phyloP scores from a whole-genome alignment of 257 asterid species.

The Salvia rosmarinus region DNA sequence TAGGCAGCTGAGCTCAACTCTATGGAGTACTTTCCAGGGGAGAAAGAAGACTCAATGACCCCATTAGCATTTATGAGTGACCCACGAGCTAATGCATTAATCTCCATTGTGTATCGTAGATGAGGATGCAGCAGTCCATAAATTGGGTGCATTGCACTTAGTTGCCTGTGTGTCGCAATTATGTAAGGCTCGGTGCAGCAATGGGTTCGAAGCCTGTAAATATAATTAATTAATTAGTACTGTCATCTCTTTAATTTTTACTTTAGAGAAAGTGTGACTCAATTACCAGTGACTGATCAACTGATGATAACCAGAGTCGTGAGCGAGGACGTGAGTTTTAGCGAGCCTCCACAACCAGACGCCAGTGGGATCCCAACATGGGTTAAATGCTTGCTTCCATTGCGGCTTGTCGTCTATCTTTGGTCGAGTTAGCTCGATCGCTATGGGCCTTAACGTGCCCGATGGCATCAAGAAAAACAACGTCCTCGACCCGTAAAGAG shows the following conservation, averaged over 20 bases:
- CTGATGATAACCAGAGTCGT: slow-evolving; percentile 79
- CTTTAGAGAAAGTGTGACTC: not conserved
- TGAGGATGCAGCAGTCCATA: slow-evolving; percentile 70
- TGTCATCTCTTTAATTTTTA: no score
- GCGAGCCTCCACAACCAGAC: slow-evolving; percentile 84
- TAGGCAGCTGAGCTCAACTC: slow-evolving; percentile 71
- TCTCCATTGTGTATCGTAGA: slow-evolving; percentile 88
- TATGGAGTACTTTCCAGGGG: slow-evolving; percentile 56
- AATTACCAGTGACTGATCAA: slow-evolving; percentile 74
- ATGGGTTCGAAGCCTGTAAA: slow-evolving; percentile 78
- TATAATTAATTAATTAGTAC: not conserved
- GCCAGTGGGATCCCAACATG: slow-evolving; percentile 57
- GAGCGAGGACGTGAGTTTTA: slow-evolving; percentile 69
- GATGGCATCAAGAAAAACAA: slow-evolving; percentile 57
- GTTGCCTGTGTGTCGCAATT: slow-evolving; percentile 69
- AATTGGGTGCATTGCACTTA: slow-evolving; percentile 84
- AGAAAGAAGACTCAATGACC: slow-evolving; percentile 57
- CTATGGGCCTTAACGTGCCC: slow-evolving; percentile 62
- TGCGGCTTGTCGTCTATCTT: slow-evolving; percentile 58
- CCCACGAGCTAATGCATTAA: slow-evolving; percentile 73
- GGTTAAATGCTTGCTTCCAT: slow-evolving; percentile 60
- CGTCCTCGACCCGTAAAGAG: slow-evolving; percentile 77
- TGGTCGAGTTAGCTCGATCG: slow-evolving; percentile 78
- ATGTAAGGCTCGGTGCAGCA: slow-evolving; percentile 76
- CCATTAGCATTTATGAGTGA: slow-evolving; percentile 62